Conservation (phyloP, 2,329 filamentous ascomycete species). For the Trichoderma koningii region DNA sequence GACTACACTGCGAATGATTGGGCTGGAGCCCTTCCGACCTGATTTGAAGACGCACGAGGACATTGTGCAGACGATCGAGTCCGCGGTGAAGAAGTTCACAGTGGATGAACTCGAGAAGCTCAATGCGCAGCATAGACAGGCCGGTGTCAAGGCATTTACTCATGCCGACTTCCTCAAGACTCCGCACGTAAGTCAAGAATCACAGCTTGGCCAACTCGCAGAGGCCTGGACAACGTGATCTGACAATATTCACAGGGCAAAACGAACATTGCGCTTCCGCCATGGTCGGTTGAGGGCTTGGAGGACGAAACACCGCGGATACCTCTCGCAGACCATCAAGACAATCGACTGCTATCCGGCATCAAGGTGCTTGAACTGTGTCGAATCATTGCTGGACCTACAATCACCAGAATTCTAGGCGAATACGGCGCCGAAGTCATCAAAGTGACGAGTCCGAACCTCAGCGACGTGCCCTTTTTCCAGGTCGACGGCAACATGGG, state of each 20-base stretch:
- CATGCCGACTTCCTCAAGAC: slow-evolving; percentile 61
- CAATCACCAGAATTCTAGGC: slow-evolving; percentile 69
- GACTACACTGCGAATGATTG: slow-evolving; percentile 70
- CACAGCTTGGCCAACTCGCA: not conserved
- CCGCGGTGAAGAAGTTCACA: slow-evolving; percentile 57
- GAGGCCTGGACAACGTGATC: not conserved
- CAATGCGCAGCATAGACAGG: slow-evolving; percentile 59
- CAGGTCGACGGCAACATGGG: slow-evolving; percentile 73
- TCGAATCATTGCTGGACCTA: slow-evolving; percentile 75
- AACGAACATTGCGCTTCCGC: slow-evolving; percentile 44
- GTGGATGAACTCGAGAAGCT: slow-evolving; percentile 58
- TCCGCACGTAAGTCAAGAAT: slow-evolving; percentile 40
- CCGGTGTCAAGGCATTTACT: slow-evolving; percentile 61
- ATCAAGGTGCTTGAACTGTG: slow-evolving; percentile 75
- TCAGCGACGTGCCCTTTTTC: slow-evolving; percentile 73
- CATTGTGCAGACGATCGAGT: slow-evolving; percentile 61
- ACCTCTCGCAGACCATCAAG: slow-evolving; percentile 38
- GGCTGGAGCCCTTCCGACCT: slow-evolving; percentile 61
- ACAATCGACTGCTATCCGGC: slow-evolving; percentile 51
- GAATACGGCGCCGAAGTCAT: slow-evolving; percentile 75
- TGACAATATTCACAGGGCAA: slow-evolving; percentile 45
- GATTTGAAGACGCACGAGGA: slow-evolving; percentile 62
- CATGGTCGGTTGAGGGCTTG: slow-evolving; percentile 54
- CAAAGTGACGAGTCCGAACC: slow-evolving; percentile 66
- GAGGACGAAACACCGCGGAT: slow-evolving; percentile 53